Conservation (phyloP, 108 stramenopile species). For the Discostella stelligeroides region DNA sequence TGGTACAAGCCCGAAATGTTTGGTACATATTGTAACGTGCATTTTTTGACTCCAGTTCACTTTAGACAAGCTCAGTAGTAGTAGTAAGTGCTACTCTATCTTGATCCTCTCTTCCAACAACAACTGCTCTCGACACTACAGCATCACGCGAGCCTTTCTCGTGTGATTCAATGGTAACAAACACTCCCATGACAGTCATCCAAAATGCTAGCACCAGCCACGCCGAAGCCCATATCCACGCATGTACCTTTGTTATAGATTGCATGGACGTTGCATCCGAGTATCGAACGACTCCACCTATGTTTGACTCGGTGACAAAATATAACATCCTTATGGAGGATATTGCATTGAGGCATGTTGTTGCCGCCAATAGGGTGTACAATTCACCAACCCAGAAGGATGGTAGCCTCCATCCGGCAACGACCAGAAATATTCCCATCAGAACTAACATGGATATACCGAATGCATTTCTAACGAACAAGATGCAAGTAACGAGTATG, state of each 20-base stretch:
- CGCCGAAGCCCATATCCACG: conserved; percentile 16
- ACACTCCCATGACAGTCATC: conserved; percentile 39
- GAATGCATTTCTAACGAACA: conserved; percentile 59
- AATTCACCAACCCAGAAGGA: conserved; percentile 36
- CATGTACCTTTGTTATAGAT: conserved; percentile 32
- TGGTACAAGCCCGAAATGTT: conserved; percentile 46
- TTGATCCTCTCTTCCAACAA: no score
- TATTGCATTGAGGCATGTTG: conserved; percentile 41
- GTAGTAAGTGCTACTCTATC: background rate
- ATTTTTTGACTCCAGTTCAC: background rate
- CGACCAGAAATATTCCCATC: conserved; percentile 23
- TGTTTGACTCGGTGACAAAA: conserved; percentile 32
- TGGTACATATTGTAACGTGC: conserved; percentile 26
- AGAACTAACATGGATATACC: conserved; percentile 47
- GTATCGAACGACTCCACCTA: conserved; percentile 28
- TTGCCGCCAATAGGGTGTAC: conserved; percentile 39
- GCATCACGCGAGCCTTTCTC: conserved; percentile 10
- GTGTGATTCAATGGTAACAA: conserved; percentile 25
- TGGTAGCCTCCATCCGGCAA: conserved; percentile 22
- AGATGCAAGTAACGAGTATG: conserved; percentile 54
- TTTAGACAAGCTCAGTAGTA: conserved; percentile 3
- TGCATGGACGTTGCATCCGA: conserved; percentile 46
- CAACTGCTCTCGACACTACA: background rate
- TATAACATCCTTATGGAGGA: conserved; percentile 27
- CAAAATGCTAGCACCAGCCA: conserved; percentile 37